phyloP scores from a whole-genome alignment of 176 grass and related monocot species.

The Elaeis guineensis region DNA sequence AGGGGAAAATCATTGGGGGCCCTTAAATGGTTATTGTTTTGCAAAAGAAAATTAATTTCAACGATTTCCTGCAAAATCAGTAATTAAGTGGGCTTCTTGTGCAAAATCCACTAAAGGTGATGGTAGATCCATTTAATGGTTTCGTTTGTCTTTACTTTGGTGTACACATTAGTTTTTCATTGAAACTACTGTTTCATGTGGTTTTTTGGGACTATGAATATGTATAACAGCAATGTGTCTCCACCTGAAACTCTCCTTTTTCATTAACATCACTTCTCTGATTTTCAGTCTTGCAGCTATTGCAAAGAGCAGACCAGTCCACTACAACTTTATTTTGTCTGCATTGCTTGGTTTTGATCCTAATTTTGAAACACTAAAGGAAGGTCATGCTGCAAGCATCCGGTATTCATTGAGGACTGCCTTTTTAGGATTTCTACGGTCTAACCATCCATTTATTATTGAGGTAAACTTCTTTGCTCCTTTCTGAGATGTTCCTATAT shows the following conservation, averaged over 20 bases:
- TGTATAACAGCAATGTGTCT: not conserved
- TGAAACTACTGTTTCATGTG: no score
- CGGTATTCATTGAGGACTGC: slow-evolving; percentile 54
- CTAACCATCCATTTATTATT: slow-evolving; percentile 55
- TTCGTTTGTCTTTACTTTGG: no score
- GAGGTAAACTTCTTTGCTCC: slow-evolving; percentile 45
- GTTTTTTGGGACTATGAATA: no score
- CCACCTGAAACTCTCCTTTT: not conserved
- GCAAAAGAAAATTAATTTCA: no score
- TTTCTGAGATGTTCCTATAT: not conserved
- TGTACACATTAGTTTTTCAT: no score
- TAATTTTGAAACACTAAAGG: slow-evolving; percentile 41
- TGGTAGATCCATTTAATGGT: no score
- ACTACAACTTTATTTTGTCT: slow-evolving; percentile 52
- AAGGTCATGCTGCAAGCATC: slow-evolving; percentile 70
- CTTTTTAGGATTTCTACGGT: slow-evolving; percentile 80
- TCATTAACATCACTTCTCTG: not conserved
- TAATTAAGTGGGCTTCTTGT: no score
- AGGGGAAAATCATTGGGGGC: no score
- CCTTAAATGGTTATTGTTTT: no score
- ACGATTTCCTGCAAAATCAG: no score
- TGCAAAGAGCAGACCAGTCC: slow-evolving; percentile 62
- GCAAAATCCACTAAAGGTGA: no score
- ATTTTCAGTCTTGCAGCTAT: slow-evolving; percentile 79
- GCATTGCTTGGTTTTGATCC: slow-evolving; percentile 72